Base-by-base conservation (phyloP, 2,329 filamentous ascomycete genomes). In the Talaromyces sp. region DNA sequence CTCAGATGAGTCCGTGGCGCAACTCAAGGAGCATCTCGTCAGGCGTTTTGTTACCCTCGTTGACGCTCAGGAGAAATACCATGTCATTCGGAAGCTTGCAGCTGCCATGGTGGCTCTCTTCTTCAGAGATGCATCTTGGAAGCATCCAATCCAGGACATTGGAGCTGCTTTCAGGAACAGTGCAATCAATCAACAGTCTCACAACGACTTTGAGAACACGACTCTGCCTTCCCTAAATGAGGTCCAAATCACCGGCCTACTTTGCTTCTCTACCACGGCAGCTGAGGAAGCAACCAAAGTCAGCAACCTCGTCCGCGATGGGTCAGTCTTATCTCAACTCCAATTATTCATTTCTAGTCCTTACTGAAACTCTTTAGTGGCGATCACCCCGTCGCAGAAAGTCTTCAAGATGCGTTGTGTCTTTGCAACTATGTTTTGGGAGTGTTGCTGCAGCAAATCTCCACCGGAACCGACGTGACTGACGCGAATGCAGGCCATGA, bases 11-110 rank as follows among this genome's bases (percentile, higher is more conserved):
- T 27, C 72, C 73, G 47, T 64, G 69, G 6, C 57, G 25, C 71
- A 75, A 59, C 71, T 81, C 11, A 68, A 80, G 42, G 70, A 72
- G 25, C 74, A 73, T 22, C 69, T 81, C n/a, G 69, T 80, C 15
- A 71, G 73, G 54, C 74, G 75, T 64, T 80, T 78, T 64, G 71
- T 80, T 13, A 64, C 71, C n/a, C 65, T 80, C 30, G 72, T 78
- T 22, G 73, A 72, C 55, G 65, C 69, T 10, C 69, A 70, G 17
- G 78, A 80, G 64, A 71, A 68, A 28, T 64, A 69, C 58, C 64
- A 81, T 65, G 68, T 81, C 62, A 55, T 81, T 72, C 60, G 81
- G 68, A 67, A 89, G 68, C 64, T 81, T 33, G 74, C 76, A 51
- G 75, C 77, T 17, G 77, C 75, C 53, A 66, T 81, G 42, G 73